A percentile compares a stretch with the other conserved stretches of the same genome.
These are phyloP conservation scores for Saccharomyces pastorianus DNA, from an alignment of 1,139 yeast genomes.

Conservation along the genomic window DNA sequence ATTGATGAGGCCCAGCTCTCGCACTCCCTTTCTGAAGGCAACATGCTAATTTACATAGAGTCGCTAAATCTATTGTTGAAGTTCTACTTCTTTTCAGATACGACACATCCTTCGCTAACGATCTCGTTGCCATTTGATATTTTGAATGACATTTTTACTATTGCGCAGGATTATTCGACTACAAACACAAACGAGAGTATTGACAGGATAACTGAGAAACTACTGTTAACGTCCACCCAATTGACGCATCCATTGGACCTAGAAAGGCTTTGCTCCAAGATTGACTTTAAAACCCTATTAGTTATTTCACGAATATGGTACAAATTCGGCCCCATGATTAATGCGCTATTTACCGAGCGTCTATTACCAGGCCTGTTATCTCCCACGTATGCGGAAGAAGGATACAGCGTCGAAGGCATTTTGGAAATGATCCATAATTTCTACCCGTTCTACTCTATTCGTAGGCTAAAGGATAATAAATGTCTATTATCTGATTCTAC, in stretches of 20 bases:
- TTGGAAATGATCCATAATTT: not conserved
- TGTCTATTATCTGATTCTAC: not conserved
- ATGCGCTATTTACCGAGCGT: not conserved
- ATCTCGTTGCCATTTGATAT: not conserved
- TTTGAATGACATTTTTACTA: not conserved
- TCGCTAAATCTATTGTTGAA: not conserved
- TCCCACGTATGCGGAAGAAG: not conserved
- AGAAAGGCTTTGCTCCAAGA: not conserved
- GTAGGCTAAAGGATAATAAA: not conserved
- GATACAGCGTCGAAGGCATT: not conserved
- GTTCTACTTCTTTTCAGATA: not conserved
- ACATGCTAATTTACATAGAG: not conserved
- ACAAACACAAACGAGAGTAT: not conserved
- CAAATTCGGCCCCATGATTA: slow-evolving; percentile 5
- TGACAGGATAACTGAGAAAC: slow-evolving; percentile 1
- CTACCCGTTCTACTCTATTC: not conserved
- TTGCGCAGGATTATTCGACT: not conserved
- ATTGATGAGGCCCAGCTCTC: not conserved
- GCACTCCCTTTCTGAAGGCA: not conserved
- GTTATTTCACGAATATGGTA: slow-evolving; percentile 12
- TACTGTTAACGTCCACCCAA: not conserved
- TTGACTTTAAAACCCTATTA: slow-evolving; percentile 2
- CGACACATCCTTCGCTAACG: not conserved
- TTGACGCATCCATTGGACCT: slow-evolving; percentile 2
- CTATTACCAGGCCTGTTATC: not conserved